Percentiles rank a stretch among this genome's conserved stretches.
Conservation (phyloP, 345 rosid genomes). For the Arabidopsis suecica region DNA sequence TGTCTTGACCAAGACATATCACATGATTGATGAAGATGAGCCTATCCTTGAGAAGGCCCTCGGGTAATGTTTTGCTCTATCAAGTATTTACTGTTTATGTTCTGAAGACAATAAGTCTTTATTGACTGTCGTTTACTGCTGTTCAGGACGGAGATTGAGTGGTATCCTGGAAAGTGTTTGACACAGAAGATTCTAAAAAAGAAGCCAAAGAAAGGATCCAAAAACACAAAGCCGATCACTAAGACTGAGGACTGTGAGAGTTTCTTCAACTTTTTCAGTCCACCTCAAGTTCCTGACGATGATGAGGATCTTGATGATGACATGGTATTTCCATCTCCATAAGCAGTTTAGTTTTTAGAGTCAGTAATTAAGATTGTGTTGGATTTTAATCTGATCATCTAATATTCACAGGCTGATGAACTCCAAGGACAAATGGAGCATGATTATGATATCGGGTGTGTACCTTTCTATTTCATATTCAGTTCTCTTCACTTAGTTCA, state of each 20-base stretch:
- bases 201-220: constrained; percentile 96
- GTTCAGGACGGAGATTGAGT: constrained; percentile 85
- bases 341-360: neutral
- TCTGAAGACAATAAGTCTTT: neutral
- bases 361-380: neutral
- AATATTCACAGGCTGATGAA: constrained; percentile 77
- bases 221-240: constrained; percentile 87
- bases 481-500: neutral
- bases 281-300: constrained; percentile 95
- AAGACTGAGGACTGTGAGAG: constrained; percentile 94
- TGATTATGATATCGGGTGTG: constrained; percentile 95
- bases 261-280: constrained; percentile 92
- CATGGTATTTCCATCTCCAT: constrained; percentile 51
- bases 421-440: constrained; percentile 96
- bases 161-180: constrained; percentile 92
- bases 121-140: neutral
- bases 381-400: neutral
- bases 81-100: neutral
- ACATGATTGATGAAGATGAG: constrained; percentile 98
- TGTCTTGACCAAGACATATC: constrained; percentile 86
- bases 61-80: constrained; percentile 55
- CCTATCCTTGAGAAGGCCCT: constrained; percentile 95
- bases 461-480: constrained; percentile 13
- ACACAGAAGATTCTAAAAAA: constrained; percentile 92
- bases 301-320: constrained; percentile 95